Conservation (phyloP, 2,329 filamentous ascomycete species). For the Fusarium pseudocircinatum region DNA sequence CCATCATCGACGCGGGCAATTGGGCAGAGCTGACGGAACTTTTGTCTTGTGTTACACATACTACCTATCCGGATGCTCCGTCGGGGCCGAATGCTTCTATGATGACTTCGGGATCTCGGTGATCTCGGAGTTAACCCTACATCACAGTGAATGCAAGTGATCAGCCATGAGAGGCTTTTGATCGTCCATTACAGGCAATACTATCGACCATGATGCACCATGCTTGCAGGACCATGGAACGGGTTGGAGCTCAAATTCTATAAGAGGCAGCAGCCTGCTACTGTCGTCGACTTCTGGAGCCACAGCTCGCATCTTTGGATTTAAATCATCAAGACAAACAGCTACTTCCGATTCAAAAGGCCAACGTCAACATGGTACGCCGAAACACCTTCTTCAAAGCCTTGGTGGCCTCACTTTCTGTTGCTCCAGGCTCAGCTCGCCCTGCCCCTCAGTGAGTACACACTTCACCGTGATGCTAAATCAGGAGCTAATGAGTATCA, state of each 20-base stretch:
- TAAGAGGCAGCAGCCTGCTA: neutral
- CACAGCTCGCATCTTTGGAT: neutral
- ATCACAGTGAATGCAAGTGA: neutral
- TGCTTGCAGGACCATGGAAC: neutral
- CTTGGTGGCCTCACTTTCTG: neutral
- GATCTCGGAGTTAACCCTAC: neutral
- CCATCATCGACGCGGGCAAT: neutral
- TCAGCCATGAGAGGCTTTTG: neutral
- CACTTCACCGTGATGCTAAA: fast-evolving
- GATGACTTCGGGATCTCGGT: conserved; percentile 4
- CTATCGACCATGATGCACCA: neutral
- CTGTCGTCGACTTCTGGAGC: neutral
- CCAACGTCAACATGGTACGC: neutral
- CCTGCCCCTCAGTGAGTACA: conserved; percentile 9
- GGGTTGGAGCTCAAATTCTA: neutral
- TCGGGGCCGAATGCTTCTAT: neutral
- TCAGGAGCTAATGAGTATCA: neutral
- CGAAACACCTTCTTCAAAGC: neutral
- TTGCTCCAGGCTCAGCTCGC: neutral
- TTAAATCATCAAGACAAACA: neutral
- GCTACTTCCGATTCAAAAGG: fast-evolving
- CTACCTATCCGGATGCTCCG: neutral
- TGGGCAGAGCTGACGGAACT: neutral
- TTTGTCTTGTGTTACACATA: neutral
- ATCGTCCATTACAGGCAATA: neutral